Evolutionary conservation across 2,329 filamentous ascomycete species (phyloP).

Genomic region (Epichloe amarillans): DNA sequence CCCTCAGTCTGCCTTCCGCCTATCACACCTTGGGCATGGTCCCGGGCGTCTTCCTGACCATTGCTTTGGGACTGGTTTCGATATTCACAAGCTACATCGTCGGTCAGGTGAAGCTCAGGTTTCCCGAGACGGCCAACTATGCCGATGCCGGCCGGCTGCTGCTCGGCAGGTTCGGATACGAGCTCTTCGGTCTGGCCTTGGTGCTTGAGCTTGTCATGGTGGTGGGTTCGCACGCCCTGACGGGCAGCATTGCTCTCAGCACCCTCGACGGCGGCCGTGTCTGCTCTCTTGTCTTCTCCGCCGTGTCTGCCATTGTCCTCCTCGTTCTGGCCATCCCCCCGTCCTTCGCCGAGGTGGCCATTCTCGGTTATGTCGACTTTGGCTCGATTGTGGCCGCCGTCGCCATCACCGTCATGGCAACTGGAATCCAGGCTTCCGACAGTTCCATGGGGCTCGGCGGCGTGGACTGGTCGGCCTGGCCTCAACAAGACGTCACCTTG

Average conservation of each 20-base stretch:
- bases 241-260: constrained; percentile 53
- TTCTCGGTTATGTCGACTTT: constrained; percentile 42
- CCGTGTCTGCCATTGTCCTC: constrained; percentile 32
- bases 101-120: constrained; percentile 33
- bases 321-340: constrained; percentile 33
- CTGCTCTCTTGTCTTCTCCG: constrained; percentile 32
- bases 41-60: constrained; percentile 24
- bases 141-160: constrained; percentile 54
- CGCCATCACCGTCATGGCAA: constrained; percentile 51
- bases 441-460: constrained; percentile 15
- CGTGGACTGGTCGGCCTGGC: constrained; percentile 31
- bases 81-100: constrained; percentile 35
- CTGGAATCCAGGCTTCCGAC: constrained; percentile 32
- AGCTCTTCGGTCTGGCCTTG: constrained; percentile 48
- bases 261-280: constrained; percentile 43
- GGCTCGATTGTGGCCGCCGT: constrained; percentile 50
- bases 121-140: constrained; percentile 47
- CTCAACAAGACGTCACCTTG: constrained; percentile 31
- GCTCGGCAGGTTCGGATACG: constrained; percentile 44
- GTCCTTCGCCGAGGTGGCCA: constrained; percentile 35
- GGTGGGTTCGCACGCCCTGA: constrained; percentile 51
- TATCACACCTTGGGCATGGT: constrained; percentile 42
- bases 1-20: constrained; percentile 36
- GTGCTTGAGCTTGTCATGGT: constrained; percentile 54
- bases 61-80: constrained; percentile 28